Evolutionary conservation across 2,329 filamentous ascomycete species (phyloP), one percentile per base, ranked within the genome.

Genomic region (Boeremia exigua): DNA sequence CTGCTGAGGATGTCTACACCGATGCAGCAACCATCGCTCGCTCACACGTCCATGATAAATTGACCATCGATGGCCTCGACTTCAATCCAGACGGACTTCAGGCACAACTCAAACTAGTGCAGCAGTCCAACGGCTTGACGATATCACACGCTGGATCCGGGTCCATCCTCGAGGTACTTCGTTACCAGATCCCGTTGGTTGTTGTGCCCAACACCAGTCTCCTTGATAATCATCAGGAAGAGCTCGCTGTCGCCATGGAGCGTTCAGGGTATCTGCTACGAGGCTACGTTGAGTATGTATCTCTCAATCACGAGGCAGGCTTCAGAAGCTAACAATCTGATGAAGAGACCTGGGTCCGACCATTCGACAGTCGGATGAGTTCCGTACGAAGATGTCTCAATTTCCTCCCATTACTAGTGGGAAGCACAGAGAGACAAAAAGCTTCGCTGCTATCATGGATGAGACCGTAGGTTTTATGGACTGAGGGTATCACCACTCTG

Each of bases 121-220:
- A 81, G 54, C 79, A 80, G 4, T 77, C 77, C 14, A 84, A 87
- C 7, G 95, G 95, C 0, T 78, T 95, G 15, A 85, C 97, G 29
- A 89, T 99, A 56, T 92, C 89, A 39, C 95, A 99, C 79, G 94
- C 92, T 60, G 95, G 94, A 14, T 93, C 94, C 11, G 95, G 95
- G 8, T 92, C 91, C 3, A 92, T 98, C 27, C 82, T 98, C 0
- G 92, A 93, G 72, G 91, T 88, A 0, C 84, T 96, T 59, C 86
- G 90, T 38, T 79, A 90, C 48, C 84, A 86, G 12, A 80, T 92
- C 0, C 88, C 91, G 2, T 79, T 98, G n/a, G 84, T 99, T 45
- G 91, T 96, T 0, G 92, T 99, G 2, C 90, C 94, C 2, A 99
- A 99, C 73, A 83, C 86, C 1, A 80, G 81, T 6, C 83, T 99